These are phyloP conservation scores for Citrus hindsii DNA, from an alignment of 345 rosid genomes.

Conservation along the genomic window DNA sequence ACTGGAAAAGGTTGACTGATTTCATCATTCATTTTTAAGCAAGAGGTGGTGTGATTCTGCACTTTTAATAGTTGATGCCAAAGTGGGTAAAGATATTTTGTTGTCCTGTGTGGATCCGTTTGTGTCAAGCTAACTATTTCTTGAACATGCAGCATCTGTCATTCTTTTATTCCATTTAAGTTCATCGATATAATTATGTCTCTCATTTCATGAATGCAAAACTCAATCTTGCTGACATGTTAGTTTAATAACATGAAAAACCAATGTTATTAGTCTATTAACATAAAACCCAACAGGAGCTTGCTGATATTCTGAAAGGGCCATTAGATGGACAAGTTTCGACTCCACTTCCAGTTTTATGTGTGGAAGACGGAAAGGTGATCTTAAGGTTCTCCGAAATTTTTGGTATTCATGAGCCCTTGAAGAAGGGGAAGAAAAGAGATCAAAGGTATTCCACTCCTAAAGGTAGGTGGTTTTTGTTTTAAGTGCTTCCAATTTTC, in stretches of 20 bases:
- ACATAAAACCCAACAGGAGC: conserved; percentile 27
- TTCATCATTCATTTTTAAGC: not conserved
- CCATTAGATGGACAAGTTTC: conserved; percentile 40
- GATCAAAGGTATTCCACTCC: conserved; percentile 50
- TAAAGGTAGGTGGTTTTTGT: conserved; percentile 50
- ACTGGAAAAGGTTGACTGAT: not conserved
- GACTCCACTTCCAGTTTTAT: conserved; percentile 73
- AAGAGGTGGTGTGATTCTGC: not conserved
- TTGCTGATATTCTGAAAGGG: conserved; percentile 39
- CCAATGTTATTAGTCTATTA: not conserved
- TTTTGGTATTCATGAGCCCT: conserved; percentile 81
- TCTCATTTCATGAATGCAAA: not conserved
- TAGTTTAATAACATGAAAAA: not conserved
- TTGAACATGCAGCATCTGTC: not conserved
- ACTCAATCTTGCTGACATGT: conserved; percentile 5
- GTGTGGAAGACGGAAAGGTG: conserved; percentile 79
- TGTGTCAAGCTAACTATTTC: not conserved
- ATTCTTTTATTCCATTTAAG: not conserved
- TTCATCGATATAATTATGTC: not conserved
- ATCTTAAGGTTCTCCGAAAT: conserved; percentile 91
- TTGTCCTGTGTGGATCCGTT: not conserved
- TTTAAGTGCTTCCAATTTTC: not conserved
- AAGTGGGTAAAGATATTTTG: not conserved
- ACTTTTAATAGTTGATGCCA: not conserved
- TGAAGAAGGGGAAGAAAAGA: conserved; percentile 59